Evolutionary conservation across 352 stramenopile genomes (phyloP).

Genomic region (Plasmopara viticola): DNA sequence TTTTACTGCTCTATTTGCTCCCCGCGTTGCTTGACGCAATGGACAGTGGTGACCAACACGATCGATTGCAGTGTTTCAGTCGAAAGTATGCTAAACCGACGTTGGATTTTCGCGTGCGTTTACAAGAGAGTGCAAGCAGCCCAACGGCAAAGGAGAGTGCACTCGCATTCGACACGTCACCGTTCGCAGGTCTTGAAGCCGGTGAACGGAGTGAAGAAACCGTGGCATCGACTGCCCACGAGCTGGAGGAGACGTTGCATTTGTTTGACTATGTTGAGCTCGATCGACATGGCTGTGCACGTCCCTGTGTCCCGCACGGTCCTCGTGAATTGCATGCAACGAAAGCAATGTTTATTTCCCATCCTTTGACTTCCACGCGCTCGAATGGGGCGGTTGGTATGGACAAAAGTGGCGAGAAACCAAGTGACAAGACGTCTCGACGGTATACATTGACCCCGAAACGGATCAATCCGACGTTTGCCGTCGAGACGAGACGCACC

Average conservation of each 20-base stretch:
- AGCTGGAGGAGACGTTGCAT: slow-evolving; percentile 30
- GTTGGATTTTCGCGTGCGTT: slow-evolving; percentile 52
- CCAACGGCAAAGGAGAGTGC: neutral
- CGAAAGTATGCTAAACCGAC: slow-evolving; percentile 54
- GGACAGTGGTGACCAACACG: slow-evolving; percentile 6
- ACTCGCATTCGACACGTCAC: slow-evolving; percentile 5
- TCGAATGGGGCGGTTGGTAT: slow-evolving; percentile 12
- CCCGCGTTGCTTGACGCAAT: slow-evolving; percentile 36
- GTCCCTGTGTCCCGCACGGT: slow-evolving; percentile 34
- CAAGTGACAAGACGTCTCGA: slow-evolving; percentile 17
- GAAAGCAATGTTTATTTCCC: slow-evolving; percentile 63
- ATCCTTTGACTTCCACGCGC: slow-evolving; percentile 26
- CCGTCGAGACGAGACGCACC: slow-evolving; percentile 26
- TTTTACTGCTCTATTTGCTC: slow-evolving; percentile 53
- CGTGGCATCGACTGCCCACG: neutral
- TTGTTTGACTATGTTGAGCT: slow-evolving; percentile 60
- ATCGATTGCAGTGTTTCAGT: slow-evolving; percentile 41
- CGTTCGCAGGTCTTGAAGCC: slow-evolving; percentile 1
- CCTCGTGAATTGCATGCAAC: slow-evolving; percentile 55
- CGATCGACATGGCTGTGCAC: slow-evolving; percentile 28
- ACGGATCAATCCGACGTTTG: slow-evolving; percentile 22
- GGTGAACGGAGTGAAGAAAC: slow-evolving; percentile 9
- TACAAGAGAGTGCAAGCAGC: slow-evolving; percentile 1
- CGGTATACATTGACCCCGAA: slow-evolving; percentile 37
- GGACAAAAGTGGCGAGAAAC: slow-evolving; percentile 18